These are phyloP conservation scores for Agarophyton chilense DNA, from an alignment of 23 red algal genomes.

Conservation along the genomic window DNA sequence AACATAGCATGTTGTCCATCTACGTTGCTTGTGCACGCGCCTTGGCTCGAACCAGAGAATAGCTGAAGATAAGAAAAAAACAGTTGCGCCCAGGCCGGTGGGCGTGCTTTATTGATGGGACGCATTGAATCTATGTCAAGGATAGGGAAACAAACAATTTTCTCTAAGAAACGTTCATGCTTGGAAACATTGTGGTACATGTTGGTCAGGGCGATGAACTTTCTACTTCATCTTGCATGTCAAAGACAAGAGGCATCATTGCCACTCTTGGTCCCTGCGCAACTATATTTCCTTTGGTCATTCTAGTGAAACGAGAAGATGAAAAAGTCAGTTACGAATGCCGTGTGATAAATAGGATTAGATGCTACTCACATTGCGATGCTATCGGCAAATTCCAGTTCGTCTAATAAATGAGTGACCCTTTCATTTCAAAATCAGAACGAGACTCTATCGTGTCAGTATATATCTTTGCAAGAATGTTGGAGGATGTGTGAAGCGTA, in stretches of 20 bases:
- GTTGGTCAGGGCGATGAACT: neutral
- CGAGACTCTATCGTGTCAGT: neutral
- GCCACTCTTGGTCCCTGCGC: conserved; percentile 46
- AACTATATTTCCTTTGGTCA: conserved; percentile 34
- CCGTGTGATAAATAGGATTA: neutral
- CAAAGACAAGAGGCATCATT: conserved; percentile 65
- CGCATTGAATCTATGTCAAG: no score
- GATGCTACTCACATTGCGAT: conserved; percentile 50
- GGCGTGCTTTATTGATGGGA: no score
- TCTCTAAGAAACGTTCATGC: no score
- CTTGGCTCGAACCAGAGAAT: no score
- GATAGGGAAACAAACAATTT: no score
- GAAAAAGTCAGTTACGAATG: neutral
- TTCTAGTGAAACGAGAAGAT: neutral
- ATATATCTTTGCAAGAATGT: neutral
- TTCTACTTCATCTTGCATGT: conserved; percentile 34
- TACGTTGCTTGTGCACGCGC: no score
- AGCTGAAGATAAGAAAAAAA: no score
- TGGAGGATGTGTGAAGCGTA: conserved; percentile 4
- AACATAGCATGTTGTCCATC: no score
- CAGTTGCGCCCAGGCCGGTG: no score
- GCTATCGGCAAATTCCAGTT: conserved; percentile 52
- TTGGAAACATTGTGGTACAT: neutral
- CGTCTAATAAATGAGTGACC: conserved; percentile 66
- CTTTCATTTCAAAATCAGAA: neutral